A percentile compares a stretch with the other conserved stretches of the same genome.
Evolutionary conservation across 2,329 filamentous ascomycete genomes (phyloP).

Genomic region (Aspergillus intermedius): DNA sequence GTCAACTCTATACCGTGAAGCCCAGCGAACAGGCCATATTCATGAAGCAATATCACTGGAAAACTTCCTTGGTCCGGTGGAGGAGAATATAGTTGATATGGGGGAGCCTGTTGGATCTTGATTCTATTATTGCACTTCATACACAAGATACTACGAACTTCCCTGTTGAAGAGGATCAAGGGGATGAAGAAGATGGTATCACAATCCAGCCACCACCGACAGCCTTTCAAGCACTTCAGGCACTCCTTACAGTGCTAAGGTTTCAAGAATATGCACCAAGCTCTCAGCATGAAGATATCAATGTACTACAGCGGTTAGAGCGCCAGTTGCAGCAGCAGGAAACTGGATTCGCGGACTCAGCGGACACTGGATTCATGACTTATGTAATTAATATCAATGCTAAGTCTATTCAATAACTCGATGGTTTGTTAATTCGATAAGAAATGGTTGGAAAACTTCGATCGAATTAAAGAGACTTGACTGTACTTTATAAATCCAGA

Average conservation of each 20-base stretch:
- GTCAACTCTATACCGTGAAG: no score
- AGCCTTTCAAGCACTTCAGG: no score
- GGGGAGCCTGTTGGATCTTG: no score
- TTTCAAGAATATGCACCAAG: not conserved
- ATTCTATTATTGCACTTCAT: not conserved
- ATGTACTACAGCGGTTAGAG: not conserved
- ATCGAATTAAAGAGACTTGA: not conserved
- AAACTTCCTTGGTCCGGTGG: no score
- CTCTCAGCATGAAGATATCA: not conserved
- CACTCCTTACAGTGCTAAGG: no score
- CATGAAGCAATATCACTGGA: no score
- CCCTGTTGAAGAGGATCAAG: not conserved
- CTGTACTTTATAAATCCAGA: no score
- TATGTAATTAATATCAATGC: not conserved
- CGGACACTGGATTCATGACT: not conserved
- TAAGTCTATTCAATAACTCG: not conserved
- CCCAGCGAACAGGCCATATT: no score
- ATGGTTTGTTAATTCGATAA: not conserved
- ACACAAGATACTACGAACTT: not conserved
- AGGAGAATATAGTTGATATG: no score
- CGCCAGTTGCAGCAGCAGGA: not conserved
- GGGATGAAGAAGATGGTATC: not conserved
- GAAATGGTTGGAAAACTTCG: not conserved
- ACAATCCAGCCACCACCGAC: no score
- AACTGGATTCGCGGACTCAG: not conserved